Percentiles rank a stretch among this genome's conserved stretches.
Evolutionary conservation across 768 basidiomycete genomes (phyloP).

Genomic region (Lentinula guzmanii): DNA sequence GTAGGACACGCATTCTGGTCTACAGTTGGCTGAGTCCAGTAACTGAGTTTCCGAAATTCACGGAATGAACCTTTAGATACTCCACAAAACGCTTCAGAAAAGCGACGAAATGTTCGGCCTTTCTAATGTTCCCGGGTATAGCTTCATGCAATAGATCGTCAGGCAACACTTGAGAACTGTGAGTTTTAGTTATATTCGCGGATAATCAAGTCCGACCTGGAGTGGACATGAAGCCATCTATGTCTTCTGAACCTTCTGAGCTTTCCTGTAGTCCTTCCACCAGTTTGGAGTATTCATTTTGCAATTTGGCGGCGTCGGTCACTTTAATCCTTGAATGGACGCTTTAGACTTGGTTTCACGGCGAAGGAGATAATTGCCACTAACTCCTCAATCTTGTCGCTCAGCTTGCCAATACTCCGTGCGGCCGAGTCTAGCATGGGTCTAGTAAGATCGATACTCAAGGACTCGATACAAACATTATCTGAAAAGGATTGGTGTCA

Average conservation of each 20-base stretch:
- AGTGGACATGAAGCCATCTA: slow-evolving; percentile 85
- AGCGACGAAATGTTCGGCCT: slow-evolving; percentile 98
- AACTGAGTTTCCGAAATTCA: background rate
- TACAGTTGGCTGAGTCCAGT: slow-evolving; percentile 21
- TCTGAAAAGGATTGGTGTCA: slow-evolving; percentile 41
- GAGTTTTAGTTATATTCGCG: background rate
- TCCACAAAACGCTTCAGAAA: slow-evolving; percentile 98
- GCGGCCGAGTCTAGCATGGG: slow-evolving; percentile 96
- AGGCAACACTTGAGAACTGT: slow-evolving; percentile 60
- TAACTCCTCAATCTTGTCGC: slow-evolving; percentile 93
- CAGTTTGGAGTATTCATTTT: slow-evolving; percentile 93
- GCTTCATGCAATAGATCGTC: slow-evolving; percentile 95
- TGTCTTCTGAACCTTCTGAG: slow-evolving; percentile 45
- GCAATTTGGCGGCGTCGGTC: slow-evolving; percentile 89
- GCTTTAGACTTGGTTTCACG: background rate
- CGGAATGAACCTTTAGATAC: slow-evolving; percentile 77
- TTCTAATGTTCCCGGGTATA: slow-evolving; percentile 95
- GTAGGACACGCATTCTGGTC: slow-evolving; percentile 99
- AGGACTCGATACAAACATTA: slow-evolving; percentile 97
- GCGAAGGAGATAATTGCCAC: slow-evolving; percentile 19
- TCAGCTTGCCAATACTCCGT: slow-evolving; percentile 78
- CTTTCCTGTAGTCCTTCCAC: slow-evolving; percentile 91
- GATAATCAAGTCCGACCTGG: slow-evolving; percentile 50
- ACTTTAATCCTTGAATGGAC: slow-evolving; percentile 72
- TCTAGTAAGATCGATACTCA: slow-evolving; percentile 94